Conservation (phyloP, 306 rosid genomes). For the Myrica gale region DNA sequence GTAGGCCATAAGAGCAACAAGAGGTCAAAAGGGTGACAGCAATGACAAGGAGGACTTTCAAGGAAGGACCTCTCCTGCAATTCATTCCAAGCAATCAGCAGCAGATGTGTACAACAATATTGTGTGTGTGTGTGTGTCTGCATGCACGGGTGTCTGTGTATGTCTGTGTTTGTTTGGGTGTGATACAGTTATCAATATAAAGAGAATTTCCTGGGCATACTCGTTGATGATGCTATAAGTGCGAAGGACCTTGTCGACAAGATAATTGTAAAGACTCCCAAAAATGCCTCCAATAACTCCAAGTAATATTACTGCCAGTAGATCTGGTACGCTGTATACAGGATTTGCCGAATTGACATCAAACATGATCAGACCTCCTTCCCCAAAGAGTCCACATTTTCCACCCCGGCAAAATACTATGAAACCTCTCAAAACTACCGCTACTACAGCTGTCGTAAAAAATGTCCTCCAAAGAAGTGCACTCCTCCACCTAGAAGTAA, state of each 20-base stretch:
- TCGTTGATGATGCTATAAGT: constrained; percentile 64
- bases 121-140: neutral
- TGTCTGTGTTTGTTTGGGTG: too few species aligned
- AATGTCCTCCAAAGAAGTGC: constrained; percentile 87
- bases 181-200: neutral
- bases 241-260: constrained; percentile 77
- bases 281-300: constrained; percentile 69
- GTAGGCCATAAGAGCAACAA: constrained; percentile 60
- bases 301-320: constrained; percentile 54
- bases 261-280: constrained; percentile 74
- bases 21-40: constrained; percentile 60
- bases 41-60: constrained; percentile 52
- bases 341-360: constrained; percentile 55
- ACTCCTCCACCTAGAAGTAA: constrained; percentile 64
- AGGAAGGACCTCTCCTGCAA: constrained; percentile 62
- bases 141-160: too few species aligned
- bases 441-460: constrained; percentile 80
- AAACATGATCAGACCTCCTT: constrained; percentile 79
- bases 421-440: constrained; percentile 63
- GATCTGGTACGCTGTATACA: constrained; percentile 43
- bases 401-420: constrained; percentile 52
- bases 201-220: constrained; percentile 37
- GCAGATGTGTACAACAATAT: neutral
- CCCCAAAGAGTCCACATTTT: constrained; percentile 72
- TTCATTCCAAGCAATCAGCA: constrained; percentile 27